Evolutionary conservation across 805 yeast species (phyloP), one percentile per base, ranked within the genome.

Genomic region (Yarrowia divulgata): DNA sequence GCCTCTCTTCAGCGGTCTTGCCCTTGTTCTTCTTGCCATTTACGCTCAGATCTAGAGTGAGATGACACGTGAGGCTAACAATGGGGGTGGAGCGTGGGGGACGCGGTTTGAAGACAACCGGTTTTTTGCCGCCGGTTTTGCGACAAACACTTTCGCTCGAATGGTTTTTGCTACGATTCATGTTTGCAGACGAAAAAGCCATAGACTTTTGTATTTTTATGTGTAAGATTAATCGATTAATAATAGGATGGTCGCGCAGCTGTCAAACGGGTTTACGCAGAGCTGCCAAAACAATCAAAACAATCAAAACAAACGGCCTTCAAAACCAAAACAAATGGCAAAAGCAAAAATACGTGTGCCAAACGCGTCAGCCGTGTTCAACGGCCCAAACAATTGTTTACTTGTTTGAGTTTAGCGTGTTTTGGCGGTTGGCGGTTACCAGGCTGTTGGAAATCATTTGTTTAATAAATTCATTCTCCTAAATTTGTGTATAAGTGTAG

Each of bases 21-120:
- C 76, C 63, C 79, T 79, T 60, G 70, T 74, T 14, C 68, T 79
- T 9, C 74, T 81, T 69, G 79, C 82, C n/a, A 69, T 81, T 69
- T 81, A 81, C 72, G 79, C 75, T 48, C 79, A 63, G 43, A 37
- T 48, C 29, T 63, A 49, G 54, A 2, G 29, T 23, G 18, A 23
- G 29, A 10, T 32, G 29, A 14, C 7, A n/a, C 3, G 16, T 4
- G 29, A 29, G 52, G 29, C 52, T 23, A 48, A 29, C 18, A 8
- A 45, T 7, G 49, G 23, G 49, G 16, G 8, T n/a, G 45, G 45
- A 14, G 45, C 18, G 45, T 40, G 46, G 29, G 29, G 29, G 29
- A 23, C 29, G 29, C 29, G 29, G 29, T 23, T 23, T 23, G 29
- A 23, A 23, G 29, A 23, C 29, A 23, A 4, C 29, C 29, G 29